phyloP scores from a whole-genome alignment of 768 basidiomycete species.

The Galerina sulciceps region DNA sequence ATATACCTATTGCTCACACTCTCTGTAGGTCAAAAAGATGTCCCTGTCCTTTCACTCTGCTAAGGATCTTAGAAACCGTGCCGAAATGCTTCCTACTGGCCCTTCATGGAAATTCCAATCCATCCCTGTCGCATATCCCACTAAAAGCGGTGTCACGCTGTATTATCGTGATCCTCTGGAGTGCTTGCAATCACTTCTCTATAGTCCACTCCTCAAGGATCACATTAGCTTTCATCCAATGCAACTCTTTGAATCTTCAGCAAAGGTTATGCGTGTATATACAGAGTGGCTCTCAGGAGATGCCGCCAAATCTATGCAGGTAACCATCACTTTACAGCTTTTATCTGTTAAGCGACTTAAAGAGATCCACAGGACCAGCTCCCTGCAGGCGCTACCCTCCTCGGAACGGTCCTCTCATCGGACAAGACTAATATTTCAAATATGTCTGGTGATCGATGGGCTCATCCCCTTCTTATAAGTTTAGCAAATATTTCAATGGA shows the following conservation, averaged over 20 bases:
- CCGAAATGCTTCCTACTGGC: constrained; percentile 31
- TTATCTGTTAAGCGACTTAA: neutral
- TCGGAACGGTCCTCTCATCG: constrained; percentile 31
- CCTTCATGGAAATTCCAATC: constrained; percentile 27
- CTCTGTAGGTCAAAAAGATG: too few species aligned
- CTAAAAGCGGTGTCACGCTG: constrained; percentile 26
- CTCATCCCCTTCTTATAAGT: constrained; percentile 33
- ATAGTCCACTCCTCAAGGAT: constrained; percentile 27
- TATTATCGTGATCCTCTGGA: constrained; percentile 32
- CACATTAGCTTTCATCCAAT: constrained; percentile 23
- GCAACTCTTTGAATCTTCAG: constrained; percentile 12
- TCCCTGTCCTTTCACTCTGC: constrained; percentile 30
- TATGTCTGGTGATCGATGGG: constrained; percentile 31
- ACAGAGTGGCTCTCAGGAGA: constrained; percentile 24
- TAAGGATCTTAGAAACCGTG: constrained; percentile 26
- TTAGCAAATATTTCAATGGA: constrained; percentile 35
- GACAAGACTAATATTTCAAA: constrained; percentile 37
- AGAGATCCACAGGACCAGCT: constrained; percentile 17
- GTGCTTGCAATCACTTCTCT: constrained; percentile 30
- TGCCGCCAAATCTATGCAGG: constrained; percentile 24
- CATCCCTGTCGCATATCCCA: constrained; percentile 17
- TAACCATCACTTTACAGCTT: constrained; percentile 10
- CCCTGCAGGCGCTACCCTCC: constrained; percentile 27
- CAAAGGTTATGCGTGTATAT: constrained; percentile 13
- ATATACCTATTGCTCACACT: constrained; percentile 11